Percentiles rank a stretch among this genome's conserved stretches.
Evolutionary conservation across 2,329 filamentous ascomycete genomes (phyloP).

Genomic region (Lasiodiplodia sp.): DNA sequence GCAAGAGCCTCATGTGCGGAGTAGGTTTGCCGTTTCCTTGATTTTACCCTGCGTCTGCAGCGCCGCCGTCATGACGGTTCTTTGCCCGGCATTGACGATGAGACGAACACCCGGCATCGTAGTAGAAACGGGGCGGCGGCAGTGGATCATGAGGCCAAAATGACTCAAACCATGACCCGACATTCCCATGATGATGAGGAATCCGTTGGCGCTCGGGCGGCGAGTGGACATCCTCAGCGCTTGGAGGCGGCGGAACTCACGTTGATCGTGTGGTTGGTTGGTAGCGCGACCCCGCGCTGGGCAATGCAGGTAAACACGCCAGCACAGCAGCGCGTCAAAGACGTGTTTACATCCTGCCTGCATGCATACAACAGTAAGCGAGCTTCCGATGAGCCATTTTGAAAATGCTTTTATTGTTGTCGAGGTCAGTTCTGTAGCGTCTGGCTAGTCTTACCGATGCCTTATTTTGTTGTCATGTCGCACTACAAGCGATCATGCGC

Average conservation of each 20-base stretch:
- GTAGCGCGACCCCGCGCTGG: constrained; percentile 23
- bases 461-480: constrained; percentile 3
- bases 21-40: constrained; percentile 8
- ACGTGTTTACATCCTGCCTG: constrained; percentile 3
- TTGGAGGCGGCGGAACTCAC: not conserved
- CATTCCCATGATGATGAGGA: not conserved
- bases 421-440: not conserved
- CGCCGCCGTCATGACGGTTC: not conserved
- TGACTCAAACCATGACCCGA: constrained; percentile 8
- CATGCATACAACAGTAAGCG: not conserved
- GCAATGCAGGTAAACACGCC: constrained; percentile 24
- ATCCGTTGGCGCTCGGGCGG: not conserved
- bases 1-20: constrained; percentile 16
- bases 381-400: not conserved
- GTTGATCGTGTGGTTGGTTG: constrained; percentile 10
- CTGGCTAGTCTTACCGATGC: not conserved
- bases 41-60: not conserved
- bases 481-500: not conserved
- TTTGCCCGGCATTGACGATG: not conserved
- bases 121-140: not conserved
- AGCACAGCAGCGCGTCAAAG: constrained; percentile 18
- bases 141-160: not conserved
- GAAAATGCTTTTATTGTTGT: not conserved
- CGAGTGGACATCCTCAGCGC: not conserved
- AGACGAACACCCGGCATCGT: not conserved